These are phyloP conservation scores for Leccinum pachyderme DNA, from an alignment of 1,284 basidiomycete species.

Conservation along the genomic window DNA sequence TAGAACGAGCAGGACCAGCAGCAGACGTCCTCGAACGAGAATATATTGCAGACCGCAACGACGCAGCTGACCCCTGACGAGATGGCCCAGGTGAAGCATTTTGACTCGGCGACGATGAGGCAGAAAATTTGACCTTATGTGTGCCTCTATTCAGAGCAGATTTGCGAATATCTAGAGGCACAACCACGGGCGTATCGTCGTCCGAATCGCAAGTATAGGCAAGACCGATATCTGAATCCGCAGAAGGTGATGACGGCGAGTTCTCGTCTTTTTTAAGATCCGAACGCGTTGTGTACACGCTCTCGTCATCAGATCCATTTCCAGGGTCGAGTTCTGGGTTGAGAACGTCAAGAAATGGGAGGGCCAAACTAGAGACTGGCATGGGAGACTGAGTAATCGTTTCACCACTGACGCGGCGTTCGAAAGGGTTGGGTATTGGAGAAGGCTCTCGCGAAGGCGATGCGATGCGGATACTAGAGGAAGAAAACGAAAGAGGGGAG, in stretches of 20 bases:
- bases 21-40: slow-evolving; percentile 22
- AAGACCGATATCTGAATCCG: slow-evolving; percentile 41
- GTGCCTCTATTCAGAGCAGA: slow-evolving; percentile 28
- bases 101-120: slow-evolving; percentile 8
- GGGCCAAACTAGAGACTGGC: slow-evolving; percentile 22
- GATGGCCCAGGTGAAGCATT: slow-evolving; percentile 12
- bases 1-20: slow-evolving; percentile 17
- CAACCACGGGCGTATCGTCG: slow-evolving; percentile 37
- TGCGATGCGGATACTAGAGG: slow-evolving; percentile 27
- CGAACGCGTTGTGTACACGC: slow-evolving; percentile 33
- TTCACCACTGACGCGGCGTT: slow-evolving; percentile 33
- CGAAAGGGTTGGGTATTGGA: slow-evolving; percentile 35
- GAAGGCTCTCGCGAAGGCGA: slow-evolving; percentile 39
- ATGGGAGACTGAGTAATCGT: slow-evolving; percentile 31
- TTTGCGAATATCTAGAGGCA: slow-evolving; percentile 34
- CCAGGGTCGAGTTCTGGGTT: slow-evolving; percentile 29
- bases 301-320: slow-evolving; percentile 34
- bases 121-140: slow-evolving; percentile 30
- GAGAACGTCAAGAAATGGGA: slow-evolving; percentile 45
- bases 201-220: slow-evolving; percentile 54
- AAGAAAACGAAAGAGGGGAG: slow-evolving; percentile 12
- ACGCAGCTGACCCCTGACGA: slow-evolving; percentile 28
- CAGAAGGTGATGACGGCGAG: slow-evolving; percentile 42
- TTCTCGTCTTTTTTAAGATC: slow-evolving; percentile 21
- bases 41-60: slow-evolving; percentile 21